A percentile compares a stretch with the other conserved stretches of the same genome.
phyloP scores from a whole-genome alignment of 768 basidiomycete genomes.

The Auricularia cornea region DNA sequence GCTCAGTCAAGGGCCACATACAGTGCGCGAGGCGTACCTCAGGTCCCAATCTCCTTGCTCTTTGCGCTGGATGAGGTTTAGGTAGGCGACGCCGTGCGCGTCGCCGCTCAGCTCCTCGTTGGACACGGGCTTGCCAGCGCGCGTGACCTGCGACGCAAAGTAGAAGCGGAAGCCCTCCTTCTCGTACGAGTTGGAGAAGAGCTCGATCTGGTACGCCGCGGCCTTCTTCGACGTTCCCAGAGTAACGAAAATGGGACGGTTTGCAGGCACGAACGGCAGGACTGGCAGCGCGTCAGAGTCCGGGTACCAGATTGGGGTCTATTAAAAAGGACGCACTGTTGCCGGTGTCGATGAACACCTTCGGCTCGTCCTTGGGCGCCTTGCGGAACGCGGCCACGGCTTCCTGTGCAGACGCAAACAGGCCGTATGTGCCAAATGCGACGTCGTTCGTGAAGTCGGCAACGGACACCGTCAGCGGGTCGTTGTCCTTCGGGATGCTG shows the following conservation, averaged over 20 bases:
- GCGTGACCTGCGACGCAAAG: slow-evolving; percentile 1
- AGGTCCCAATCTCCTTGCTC: slow-evolving; percentile 4
- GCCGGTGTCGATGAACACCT: not conserved
- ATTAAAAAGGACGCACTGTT: not conserved
- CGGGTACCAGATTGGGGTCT: not conserved
- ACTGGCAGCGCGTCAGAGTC: not conserved
- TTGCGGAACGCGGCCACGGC: not conserved
- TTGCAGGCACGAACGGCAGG: not conserved
- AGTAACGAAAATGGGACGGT: not conserved
- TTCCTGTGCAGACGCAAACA: not conserved
- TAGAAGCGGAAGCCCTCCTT: slow-evolving; percentile 2
- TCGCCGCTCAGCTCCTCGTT: not conserved
- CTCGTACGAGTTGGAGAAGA: not conserved
- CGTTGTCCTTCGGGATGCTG: not conserved
- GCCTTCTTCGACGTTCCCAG: not conserved
- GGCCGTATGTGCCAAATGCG: not conserved
- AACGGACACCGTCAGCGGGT: not conserved
- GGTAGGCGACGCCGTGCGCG: slow-evolving; percentile 2
- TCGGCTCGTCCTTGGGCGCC: not conserved
- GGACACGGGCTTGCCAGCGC: not conserved
- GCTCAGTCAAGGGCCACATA: not conserved
- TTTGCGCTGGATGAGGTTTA: slow-evolving; percentile 3
- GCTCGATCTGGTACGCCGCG: slow-evolving; percentile 1
- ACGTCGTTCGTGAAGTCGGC: not conserved
- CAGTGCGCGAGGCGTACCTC: not conserved